Base-by-base conservation (phyloP, 805 yeast genomes). In the Myxozyma nipponensis region DNA sequence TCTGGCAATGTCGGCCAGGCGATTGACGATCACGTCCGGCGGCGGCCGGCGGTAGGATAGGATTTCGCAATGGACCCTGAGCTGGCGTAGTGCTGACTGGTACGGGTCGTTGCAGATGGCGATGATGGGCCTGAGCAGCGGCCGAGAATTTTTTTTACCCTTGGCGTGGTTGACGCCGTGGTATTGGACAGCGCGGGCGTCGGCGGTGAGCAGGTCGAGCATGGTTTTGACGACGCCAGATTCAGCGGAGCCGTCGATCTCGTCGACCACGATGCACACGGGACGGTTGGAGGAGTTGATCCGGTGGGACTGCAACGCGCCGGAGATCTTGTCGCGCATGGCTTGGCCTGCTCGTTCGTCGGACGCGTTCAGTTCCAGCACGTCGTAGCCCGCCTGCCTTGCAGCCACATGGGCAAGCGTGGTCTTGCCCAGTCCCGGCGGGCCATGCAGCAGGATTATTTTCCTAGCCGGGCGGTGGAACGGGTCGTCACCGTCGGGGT, bases 381-480 rank as follows among this genome's bases (percentile, higher is more conserved):
- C 77, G 41, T 81, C 79, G 64, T 85, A 91, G 0, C 95, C 95
- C 36, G 86, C 77, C 57, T 86, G 95, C 41, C 74, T 75, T 2
- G 96, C 93, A 34, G 89, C 76, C 1, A 88, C 78, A 62, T 90
- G 96, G 0, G 91, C 87, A 1, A 89, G 82, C 0, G 93, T 79
- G 0, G 98, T 90, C 64, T 91, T 91, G 7, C 98, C 98, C 17
- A 84, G 75, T 1, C 98, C 98, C 0, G 96, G 89, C 0, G 96
- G 93, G 0, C 98, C 98, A 64, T 84, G 88, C 9, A 93, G 76
- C 37, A 93, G 69, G 19, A 93, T 64, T 0, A 93, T 74, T 56
- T 79, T 83, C 46, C 76, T 75, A 15, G 66, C 69, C 0, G 90
- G 90, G 48, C 90, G 70, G 25, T 76, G 72, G 37, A 76, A 72